phyloP scores from a whole-genome alignment of 257 asterid genomes.

The Nicotiana benthamiana region DNA sequence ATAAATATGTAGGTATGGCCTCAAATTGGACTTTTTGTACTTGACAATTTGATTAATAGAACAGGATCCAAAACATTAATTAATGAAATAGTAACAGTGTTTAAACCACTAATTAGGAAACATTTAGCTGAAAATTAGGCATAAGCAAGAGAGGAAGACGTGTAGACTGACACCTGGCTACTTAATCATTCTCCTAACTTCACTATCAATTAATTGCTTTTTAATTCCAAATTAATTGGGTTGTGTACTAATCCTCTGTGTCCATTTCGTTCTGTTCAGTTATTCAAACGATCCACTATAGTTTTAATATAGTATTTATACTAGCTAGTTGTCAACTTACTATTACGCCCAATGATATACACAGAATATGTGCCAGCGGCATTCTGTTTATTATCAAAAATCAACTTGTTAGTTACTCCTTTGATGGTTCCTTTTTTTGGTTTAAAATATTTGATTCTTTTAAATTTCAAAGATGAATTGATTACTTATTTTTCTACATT shows the following conservation, averaged over 20 bases:
- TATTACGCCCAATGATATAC: neutral
- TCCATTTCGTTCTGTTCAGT: neutral
- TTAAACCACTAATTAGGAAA: neutral
- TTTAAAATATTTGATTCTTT: no score
- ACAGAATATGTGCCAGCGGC: neutral
- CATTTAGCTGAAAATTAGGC: constrained; percentile 6
- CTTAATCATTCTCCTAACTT: neutral
- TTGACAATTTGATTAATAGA: neutral
- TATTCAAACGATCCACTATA: neutral
- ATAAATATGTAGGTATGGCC: neutral
- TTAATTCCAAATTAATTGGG: neutral
- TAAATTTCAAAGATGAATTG: no score
- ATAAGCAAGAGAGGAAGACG: neutral
- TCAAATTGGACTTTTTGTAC: neutral
- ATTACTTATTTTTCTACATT: no score
- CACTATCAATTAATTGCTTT: neutral
- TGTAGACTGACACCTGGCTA: neutral
- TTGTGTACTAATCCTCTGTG: neutral
- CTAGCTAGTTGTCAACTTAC: neutral
- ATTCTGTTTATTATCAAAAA: neutral
- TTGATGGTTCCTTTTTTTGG: no score
- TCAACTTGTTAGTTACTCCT: neutral
- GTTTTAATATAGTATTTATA: neutral
- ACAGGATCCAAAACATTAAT: neutral
- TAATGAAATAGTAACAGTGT: neutral